Percentiles rank a stretch among this genome's conserved stretches.
These are phyloP conservation scores for Candida caryicola DNA, from an alignment of 805 yeast species.

Conservation along the genomic window DNA sequence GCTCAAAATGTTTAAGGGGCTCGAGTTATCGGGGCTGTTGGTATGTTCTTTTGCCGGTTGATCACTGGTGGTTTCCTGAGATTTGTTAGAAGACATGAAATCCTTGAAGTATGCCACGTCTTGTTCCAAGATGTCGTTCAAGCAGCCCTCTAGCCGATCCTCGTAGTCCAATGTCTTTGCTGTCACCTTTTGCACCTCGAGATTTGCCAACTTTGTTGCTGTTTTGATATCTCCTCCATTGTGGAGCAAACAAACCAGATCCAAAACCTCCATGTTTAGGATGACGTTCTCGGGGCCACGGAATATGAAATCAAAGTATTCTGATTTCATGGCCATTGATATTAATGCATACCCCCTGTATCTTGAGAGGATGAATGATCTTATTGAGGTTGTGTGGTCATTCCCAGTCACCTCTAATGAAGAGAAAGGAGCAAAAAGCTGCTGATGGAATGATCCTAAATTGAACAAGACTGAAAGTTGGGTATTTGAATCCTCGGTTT, in stretches of 20 bases:
- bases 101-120: conserved; percentile 14
- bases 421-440: conserved; percentile 10
- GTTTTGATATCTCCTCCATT: conserved; percentile 12
- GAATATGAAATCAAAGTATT: conserved; percentile 5
- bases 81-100: not conserved
- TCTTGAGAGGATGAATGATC: not conserved
- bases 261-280: conserved; percentile 3
- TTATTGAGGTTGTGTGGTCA: not conserved
- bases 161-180: conserved; percentile 9
- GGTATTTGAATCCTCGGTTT: not conserved
- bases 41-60: not conserved
- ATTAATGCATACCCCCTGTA: conserved; percentile 1
- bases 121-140: conserved; percentile 10
- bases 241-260: conserved; percentile 8
- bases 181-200: conserved; percentile 6
- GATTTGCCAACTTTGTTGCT: conserved; percentile 12
- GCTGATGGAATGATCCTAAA: conserved; percentile 9
- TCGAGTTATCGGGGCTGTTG: not conserved
- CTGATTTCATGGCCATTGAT: conserved; percentile 2
- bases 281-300: conserved; percentile 8
- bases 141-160: conserved; percentile 9
- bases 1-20: not conserved
- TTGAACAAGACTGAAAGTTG: conserved; percentile 1
- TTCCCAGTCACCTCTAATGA: conserved; percentile 7
- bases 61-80: not conserved